Evolutionary conservation across 208 protist genomes (phyloP), one percentile per base, ranked within the genome.

Genomic region (Acanthamoeba triangularis): DNA sequence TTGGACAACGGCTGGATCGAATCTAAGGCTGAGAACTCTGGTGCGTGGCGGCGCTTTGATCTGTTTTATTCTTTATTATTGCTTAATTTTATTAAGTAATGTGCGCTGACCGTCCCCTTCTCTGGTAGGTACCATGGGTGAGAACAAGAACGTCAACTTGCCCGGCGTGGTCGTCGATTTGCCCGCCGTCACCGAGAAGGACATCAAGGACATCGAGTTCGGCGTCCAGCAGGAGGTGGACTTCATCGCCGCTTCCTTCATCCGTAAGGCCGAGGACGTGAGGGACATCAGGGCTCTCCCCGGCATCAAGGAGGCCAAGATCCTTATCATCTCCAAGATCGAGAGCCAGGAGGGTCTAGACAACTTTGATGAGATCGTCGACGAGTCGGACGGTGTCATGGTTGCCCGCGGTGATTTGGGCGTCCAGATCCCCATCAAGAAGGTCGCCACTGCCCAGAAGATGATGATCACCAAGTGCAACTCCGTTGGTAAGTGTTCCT

Each of bases 191-290:
- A 96, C 97, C n/a, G 97, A 98, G 74, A 97, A 98, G 72, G 96
- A 97, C 93, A 95, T 96, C 33, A 35, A 47, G n/a, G 96, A 97
- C 96, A 95, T 97, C 69, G 95, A 92, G 78, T 97, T 97, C 95
- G 96, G 96, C 65, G 44, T 90, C 33, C 82, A 99, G 95, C 98
- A 99, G 95, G 98, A 98, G 52, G 98, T 99, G 69, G 99, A 99
- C 97, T 99, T 99, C 94, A 98, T 99, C 95, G 99, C 99, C 87
- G 99, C 99, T 28, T 99, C 99, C 25, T 99, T 99, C 96, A 99
- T 99, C 95, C 98, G 99, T 33, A 97, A 88, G 61, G 98, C 98
- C 6, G 97, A 98, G 14, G 99, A 99, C 97, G 98, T 99, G 23
- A 74, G 96, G 13, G 98, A 99, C 61, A 99, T 99, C 85, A 98